Base-by-base conservation (phyloP, 2,329 filamentous ascomycete genomes). In the Thielaviopsis euricoi region DNA sequence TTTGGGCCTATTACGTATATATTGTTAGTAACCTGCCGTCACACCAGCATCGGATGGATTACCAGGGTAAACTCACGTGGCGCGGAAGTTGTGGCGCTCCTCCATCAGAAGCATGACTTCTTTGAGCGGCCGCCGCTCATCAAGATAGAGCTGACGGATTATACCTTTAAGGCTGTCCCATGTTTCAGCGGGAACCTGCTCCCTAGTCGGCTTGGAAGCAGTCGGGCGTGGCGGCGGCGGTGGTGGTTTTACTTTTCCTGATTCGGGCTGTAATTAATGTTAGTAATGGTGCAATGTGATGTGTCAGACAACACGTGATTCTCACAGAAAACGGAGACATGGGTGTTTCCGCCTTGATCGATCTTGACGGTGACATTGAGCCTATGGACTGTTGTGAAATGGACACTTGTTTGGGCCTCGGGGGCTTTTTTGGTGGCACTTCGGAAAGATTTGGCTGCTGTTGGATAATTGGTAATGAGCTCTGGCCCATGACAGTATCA, bases 91-190 rank as follows among this genome's bases (percentile, higher is more conserved):
- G 57, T 74, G 70, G 61, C 71, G 70, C 6, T 76, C 74, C 26
- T 73, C 70, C 74, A 77, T 77, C 62, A 76, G 73, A 22, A 69
- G 64, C 71, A 76, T 77, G 62, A 77, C 74, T 66, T 77, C 74
- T 62, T 77, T 77, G n/a, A 77, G 67, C 2, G 74, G 74, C 46
- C 71, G 73, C 55, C 75, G 70, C 61, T 77, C 73, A 22, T 77
- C 74, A 6, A 77, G 67, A 61, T 77, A 77, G 37, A 77, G 60
- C 10, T 67, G 64, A 49, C 71, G 70, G 52, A 77, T 77, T 6
- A 69, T 73, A 52, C 66, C 64, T 63, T 76, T 77, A 59, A 73
- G 71, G 26, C 71, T 67, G 62, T 76, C 74, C 74, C 74, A 77
- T 48, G 71, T 67, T 62, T 74, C 72, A 22, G 70, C 70, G 61